Percentiles rank a stretch among this genome's conserved stretches.
Conservation (phyloP, 495 filamentous ascomycete genomes). For the Podospora pseudopauciseta region DNA sequence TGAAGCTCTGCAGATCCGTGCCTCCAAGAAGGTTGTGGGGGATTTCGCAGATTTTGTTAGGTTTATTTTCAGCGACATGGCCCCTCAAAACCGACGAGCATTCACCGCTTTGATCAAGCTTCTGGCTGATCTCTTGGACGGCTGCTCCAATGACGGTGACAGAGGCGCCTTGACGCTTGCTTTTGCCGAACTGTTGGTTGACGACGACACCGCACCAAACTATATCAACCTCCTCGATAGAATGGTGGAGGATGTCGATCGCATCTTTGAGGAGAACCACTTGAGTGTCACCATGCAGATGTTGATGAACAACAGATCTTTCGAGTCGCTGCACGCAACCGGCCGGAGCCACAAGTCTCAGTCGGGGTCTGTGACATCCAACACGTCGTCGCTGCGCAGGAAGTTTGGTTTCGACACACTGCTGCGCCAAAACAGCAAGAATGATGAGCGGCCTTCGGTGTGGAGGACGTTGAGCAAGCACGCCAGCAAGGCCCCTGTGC, state of each 20-base stretch:
- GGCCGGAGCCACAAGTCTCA: slow-evolving; percentile 43
- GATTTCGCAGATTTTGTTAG: slow-evolving; percentile 88
- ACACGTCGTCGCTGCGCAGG: slow-evolving; percentile 80
- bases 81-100: slow-evolving; percentile 88
- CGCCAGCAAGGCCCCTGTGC: slow-evolving; percentile 49
- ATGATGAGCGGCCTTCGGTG: slow-evolving; percentile 71
- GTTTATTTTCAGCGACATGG: slow-evolving; percentile 69
- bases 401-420: slow-evolving; percentile 75
- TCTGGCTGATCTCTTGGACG: slow-evolving; percentile 83
- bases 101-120: slow-evolving; percentile 81
- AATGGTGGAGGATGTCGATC: slow-evolving; percentile 86
- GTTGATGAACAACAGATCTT: slow-evolving; percentile 27
- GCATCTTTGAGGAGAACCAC: slow-evolving; percentile 69
- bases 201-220: slow-evolving; percentile 70
- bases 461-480: slow-evolving; percentile 89
- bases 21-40: slow-evolving; percentile 65
- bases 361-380: slow-evolving; percentile 50
- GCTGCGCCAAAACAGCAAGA: slow-evolving; percentile 72
- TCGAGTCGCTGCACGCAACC: slow-evolving; percentile 47
- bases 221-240: slow-evolving; percentile 90
- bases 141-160: slow-evolving; percentile 91
- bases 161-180: slow-evolving; percentile 84
- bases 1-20: slow-evolving; percentile 66
- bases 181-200: slow-evolving; percentile 83
- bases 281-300: slow-evolving; percentile 40